phyloP scores from a whole-genome alignment of 2,329 filamentous ascomycete species.

The Colletotrichum phormii region DNA sequence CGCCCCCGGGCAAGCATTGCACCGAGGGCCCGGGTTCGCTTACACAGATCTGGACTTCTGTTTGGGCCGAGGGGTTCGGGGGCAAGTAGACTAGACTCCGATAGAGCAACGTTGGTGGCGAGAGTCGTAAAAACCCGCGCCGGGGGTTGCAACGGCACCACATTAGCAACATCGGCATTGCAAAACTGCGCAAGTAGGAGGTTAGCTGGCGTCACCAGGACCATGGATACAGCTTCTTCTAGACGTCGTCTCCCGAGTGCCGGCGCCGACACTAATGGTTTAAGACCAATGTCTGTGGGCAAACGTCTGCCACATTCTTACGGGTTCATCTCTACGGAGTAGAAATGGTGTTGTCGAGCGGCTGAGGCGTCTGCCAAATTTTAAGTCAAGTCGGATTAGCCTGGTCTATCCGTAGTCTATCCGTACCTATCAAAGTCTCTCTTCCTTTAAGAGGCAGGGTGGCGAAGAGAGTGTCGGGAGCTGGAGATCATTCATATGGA shows the following conservation, averaged over 20 bases:
- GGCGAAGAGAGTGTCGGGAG: conserved; percentile 7
- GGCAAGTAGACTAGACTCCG: background rate
- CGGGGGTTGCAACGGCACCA: background rate
- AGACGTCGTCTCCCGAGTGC: background rate
- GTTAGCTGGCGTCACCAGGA: background rate
- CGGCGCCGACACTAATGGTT: background rate
- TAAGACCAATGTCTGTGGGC: background rate
- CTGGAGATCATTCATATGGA: conserved; percentile 9
- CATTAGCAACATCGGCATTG: conserved; percentile 9
- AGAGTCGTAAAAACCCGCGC: background rate
- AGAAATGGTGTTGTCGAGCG: background rate
- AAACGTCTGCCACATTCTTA: background rate
- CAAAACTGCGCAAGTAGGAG: background rate
- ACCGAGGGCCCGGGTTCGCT: background rate
- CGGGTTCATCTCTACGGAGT: background rate
- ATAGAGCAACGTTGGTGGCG: conserved; percentile 4
- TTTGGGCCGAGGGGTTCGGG: background rate
- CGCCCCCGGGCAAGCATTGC: conserved; percentile 1
- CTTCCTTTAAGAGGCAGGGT: background rate
- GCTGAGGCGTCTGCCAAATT: background rate
- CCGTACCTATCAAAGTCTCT: background rate
- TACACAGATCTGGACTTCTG: background rate
- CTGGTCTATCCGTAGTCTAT: too few species aligned
- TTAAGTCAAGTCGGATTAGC: background rate
- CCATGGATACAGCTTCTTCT: background rate